Percentiles rank a stretch among this genome's conserved stretches.
Evolutionary conservation across 169 alveolate genomes (phyloP).

Genomic region (Cryptosporidium meleagridis): DNA sequence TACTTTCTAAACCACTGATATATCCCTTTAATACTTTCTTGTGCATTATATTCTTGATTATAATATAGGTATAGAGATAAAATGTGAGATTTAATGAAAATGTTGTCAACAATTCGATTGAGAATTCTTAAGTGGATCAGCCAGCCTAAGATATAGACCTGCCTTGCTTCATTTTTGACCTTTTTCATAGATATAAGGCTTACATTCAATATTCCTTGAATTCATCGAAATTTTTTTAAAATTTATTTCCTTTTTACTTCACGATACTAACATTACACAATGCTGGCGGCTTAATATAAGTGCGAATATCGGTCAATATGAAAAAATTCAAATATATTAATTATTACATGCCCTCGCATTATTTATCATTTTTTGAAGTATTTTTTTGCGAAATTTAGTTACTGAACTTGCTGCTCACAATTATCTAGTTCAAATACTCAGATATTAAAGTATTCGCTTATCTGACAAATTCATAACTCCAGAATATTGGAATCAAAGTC

Average conservation of each 20-base stretch:
- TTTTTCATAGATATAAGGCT: conserved; percentile 7
- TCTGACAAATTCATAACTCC: not conserved
- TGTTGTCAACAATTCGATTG: conserved; percentile 34
- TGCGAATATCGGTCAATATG: not conserved
- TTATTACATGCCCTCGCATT: not conserved
- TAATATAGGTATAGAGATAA: conserved; percentile 36
- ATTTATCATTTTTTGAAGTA: not conserved
- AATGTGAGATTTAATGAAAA: conserved; percentile 21
- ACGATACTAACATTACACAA: not conserved
- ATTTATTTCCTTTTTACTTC: not conserved
- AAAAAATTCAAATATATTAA: too few species aligned
- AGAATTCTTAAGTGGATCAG: conserved; percentile 29
- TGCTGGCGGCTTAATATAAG: not conserved
- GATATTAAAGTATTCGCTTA: not conserved
- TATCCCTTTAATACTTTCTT: not conserved
- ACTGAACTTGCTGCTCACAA: not conserved
- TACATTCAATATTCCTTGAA: not conserved
- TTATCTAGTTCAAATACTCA: not conserved
- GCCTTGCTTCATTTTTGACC: not conserved
- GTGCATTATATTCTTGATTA: not conserved
- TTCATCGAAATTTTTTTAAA: not conserved
- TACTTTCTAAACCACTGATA: conserved; percentile 64
- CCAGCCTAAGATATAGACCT: conserved; percentile 37
- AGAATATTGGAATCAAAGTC: conserved; percentile 11
- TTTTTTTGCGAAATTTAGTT: too few species aligned